Conservation (phyloP, 1,139 yeast species). For the Meyerozyma athensensis region DNA sequence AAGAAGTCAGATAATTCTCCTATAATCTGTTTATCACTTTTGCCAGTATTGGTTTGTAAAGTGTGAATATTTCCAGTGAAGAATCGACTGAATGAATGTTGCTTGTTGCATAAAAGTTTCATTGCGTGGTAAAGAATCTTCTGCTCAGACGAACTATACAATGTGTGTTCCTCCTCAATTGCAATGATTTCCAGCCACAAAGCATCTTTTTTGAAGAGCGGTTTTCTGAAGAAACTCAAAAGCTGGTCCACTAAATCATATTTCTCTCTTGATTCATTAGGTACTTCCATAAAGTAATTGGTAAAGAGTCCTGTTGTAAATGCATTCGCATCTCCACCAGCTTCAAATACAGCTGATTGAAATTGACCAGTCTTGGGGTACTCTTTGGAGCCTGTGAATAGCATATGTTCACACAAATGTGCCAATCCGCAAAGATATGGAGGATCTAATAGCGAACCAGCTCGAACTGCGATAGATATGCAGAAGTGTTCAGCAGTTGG, state of each 20-base stretch:
- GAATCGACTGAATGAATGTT: conserved; percentile 43
- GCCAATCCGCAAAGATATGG: conserved; percentile 55
- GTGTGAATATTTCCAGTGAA: conserved; percentile 46
- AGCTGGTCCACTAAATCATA: conserved; percentile 43
- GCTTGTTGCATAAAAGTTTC: conserved; percentile 40
- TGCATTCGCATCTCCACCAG: conserved; percentile 62
- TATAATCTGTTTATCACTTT: conserved; percentile 8
- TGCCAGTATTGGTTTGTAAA: too few species aligned
- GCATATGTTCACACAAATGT: conserved; percentile 69
- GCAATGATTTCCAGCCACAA: conserved; percentile 52
- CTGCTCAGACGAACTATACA: conserved; percentile 36
- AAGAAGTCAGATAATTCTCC: conserved; percentile 23
- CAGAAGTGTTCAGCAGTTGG: conserved; percentile 7
- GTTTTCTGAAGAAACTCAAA: conserved; percentile 46
- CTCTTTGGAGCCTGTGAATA: conserved; percentile 53
- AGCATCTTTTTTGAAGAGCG: conserved; percentile 40
- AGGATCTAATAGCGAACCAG: conserved; percentile 66
- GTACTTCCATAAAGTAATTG: conserved; percentile 55
- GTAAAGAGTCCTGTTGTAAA: conserved; percentile 64
- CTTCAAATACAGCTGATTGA: conserved; percentile 34
- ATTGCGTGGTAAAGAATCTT: conserved; percentile 56
- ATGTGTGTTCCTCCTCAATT: conserved; percentile 59
- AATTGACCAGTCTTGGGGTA: conserved; percentile 46
- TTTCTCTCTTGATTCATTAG: conserved; percentile 27
- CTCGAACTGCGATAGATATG: conserved; percentile 43